Conservation (phyloP, 2,329 filamentous ascomycete species). For the Calonectria pauciramosa region DNA sequence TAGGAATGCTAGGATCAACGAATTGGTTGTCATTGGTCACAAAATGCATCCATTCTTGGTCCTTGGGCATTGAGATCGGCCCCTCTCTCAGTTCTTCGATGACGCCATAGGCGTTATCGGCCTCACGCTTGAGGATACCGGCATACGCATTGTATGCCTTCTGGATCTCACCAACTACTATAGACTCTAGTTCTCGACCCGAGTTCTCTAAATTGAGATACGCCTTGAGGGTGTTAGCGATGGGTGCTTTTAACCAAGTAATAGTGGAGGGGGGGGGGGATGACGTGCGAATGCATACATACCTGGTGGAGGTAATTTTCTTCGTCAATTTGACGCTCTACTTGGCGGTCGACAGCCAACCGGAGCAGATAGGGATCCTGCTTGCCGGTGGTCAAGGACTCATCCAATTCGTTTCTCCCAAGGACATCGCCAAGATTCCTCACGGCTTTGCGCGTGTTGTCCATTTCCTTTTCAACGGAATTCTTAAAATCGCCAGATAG, state of each 20-base stretch:
- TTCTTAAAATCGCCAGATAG: slow-evolving; percentile 97
- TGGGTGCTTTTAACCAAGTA: background rate
- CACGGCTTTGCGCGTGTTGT: slow-evolving; percentile 83
- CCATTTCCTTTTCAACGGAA: slow-evolving; percentile 94
- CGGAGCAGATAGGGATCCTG: slow-evolving; percentile 93
- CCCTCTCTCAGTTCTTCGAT: slow-evolving; percentile 87
- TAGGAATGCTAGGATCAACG: slow-evolving; percentile 84
- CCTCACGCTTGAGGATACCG: slow-evolving; percentile 90
- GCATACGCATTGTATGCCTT: slow-evolving; percentile 97
- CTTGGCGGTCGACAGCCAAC: slow-evolving; percentile 87
- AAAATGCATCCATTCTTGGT: slow-evolving; percentile 90
- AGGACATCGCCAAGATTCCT: slow-evolving; percentile 85
- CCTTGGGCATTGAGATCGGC: slow-evolving; percentile 93
- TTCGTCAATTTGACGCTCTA: slow-evolving; percentile 94
- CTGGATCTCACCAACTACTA: slow-evolving; percentile 97
- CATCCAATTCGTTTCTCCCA: slow-evolving; percentile 83
- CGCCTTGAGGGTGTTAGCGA: slow-evolving; percentile 68
- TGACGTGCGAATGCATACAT: slow-evolving; percentile 48
- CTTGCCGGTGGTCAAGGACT: slow-evolving; percentile 80
- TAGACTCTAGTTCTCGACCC: slow-evolving; percentile 93
- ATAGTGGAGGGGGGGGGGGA: background rate
- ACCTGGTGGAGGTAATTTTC: slow-evolving; percentile 97
- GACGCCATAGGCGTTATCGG: slow-evolving; percentile 82
- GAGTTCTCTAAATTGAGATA: slow-evolving; percentile 96
- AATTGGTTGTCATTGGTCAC: slow-evolving; percentile 87